These are phyloP conservation scores for Grifola frondosa DNA, from an alignment of 1,284 basidiomycete genomes.

Conservation along the genomic window DNA sequence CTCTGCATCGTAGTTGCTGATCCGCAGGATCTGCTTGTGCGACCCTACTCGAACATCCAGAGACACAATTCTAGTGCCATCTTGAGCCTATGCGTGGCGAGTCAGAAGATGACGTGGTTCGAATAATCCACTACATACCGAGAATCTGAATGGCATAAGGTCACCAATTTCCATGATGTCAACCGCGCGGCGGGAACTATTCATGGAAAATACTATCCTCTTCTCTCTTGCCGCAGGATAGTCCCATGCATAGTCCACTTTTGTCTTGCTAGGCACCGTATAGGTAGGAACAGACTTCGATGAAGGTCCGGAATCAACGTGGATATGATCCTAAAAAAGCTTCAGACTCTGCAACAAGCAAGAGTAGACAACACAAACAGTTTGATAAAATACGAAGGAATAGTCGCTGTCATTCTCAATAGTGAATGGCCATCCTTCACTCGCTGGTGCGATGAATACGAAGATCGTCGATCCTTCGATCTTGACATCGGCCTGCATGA, in stretches of 20 bases:
- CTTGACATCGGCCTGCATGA: slow-evolving; percentile 83
- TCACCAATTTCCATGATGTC: slow-evolving; percentile 98
- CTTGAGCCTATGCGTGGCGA: slow-evolving; percentile 42
- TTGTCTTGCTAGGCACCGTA: slow-evolving; percentile 57
- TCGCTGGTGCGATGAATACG: slow-evolving; percentile 69
- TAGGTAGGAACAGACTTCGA: slow-evolving; percentile 46
- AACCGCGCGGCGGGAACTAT: slow-evolving; percentile 68
- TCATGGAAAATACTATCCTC: slow-evolving; percentile 71
- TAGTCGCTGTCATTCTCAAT: slow-evolving; percentile 90
- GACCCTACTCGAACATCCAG: slow-evolving; percentile 94
- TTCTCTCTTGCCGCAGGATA: slow-evolving; percentile 86
- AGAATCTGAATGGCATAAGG: slow-evolving; percentile 87
- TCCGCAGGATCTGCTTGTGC: slow-evolving; percentile 82
- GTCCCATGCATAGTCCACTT: slow-evolving; percentile 90
- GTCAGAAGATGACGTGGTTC: slow-evolving; percentile 9
- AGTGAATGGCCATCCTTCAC: slow-evolving; percentile 84
- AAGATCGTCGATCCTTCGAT: slow-evolving; percentile 92
- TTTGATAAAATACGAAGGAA: slow-evolving; percentile 73
- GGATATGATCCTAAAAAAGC: slow-evolving; percentile 47
- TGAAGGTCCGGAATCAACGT: slow-evolving; percentile 36
- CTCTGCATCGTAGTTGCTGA: slow-evolving; percentile 87
- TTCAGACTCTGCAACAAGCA: slow-evolving; percentile 4
- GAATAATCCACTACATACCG: slow-evolving; percentile 43
- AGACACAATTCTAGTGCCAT: slow-evolving; percentile 67
- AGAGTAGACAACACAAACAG: slow-evolving; percentile 43